These are phyloP conservation scores for Puccinia triticina DNA, from an alignment of 1,284 basidiomycete species.

Conservation along the genomic window DNA sequence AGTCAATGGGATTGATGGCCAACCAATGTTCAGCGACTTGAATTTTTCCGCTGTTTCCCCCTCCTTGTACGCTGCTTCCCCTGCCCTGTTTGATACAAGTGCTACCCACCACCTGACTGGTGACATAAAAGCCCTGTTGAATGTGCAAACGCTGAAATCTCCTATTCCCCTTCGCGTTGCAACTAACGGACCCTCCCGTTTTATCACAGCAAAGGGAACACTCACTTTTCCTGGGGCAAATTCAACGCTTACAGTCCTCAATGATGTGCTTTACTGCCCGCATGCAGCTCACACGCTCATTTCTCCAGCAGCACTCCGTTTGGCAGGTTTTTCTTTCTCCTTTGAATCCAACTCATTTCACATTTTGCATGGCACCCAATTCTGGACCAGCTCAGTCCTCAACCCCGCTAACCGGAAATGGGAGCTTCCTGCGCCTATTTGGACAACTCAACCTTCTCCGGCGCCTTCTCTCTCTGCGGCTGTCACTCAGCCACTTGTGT, in stretches of 20 bases:
- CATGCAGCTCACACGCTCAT: not conserved
- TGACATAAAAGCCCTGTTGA: not conserved
- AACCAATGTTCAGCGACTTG: too few relatives aligned
- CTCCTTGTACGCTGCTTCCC: not conserved
- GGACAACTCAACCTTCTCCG: too few relatives aligned
- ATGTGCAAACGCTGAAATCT: not conserved
- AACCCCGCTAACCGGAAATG: not conserved
- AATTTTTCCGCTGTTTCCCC: not conserved
- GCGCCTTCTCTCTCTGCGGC: too few relatives aligned
- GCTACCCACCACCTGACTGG: constrained; percentile 35
- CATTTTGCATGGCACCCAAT: not conserved
- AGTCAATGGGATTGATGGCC: too few relatives aligned
- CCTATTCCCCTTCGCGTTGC: constrained; percentile 2
- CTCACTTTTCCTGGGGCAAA: constrained; percentile 10
- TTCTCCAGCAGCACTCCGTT: constrained; percentile 8
- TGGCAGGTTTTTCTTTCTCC: not conserved
- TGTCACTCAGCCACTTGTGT: not conserved
- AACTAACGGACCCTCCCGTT: not conserved
- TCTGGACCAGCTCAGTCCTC: not conserved
- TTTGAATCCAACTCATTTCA: not conserved
- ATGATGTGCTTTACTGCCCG: not conserved
- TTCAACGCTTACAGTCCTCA: not conserved
- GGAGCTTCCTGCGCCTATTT: not conserved
- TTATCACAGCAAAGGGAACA: not conserved
- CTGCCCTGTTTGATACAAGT: constrained; percentile 17